These are phyloP conservation scores for Termitomyces sp. DNA, from an alignment of 768 basidiomycete genomes.

Conservation along the genomic window DNA sequence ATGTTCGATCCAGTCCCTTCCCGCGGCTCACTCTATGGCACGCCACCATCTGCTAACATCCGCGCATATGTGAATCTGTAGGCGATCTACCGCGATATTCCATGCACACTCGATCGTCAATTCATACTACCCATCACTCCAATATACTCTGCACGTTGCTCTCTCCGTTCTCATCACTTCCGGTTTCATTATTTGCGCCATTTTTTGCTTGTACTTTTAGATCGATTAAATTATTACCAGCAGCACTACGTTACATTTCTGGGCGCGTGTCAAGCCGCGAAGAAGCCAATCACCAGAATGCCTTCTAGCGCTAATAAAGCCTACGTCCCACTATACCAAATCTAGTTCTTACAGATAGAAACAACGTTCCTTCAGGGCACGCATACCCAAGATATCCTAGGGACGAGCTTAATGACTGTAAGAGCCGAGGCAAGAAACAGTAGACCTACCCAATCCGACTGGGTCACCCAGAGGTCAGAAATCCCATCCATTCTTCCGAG, in stretches of 20 bases:
- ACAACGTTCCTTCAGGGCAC: slow-evolving; percentile 77
- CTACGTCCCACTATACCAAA: background rate
- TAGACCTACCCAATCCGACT: slow-evolving; percentile 76
- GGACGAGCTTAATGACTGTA: slow-evolving; percentile 3
- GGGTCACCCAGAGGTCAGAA: slow-evolving; percentile 84
- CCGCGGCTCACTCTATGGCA: slow-evolving; percentile 13
- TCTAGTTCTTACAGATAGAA: slow-evolving; percentile 53
- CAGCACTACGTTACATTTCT: slow-evolving; percentile 4
- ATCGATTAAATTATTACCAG: slow-evolving; percentile 4
- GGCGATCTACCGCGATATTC: slow-evolving; percentile 1
- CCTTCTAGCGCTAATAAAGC: slow-evolving; percentile 10
- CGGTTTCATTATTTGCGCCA: background rate
- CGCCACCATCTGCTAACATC: slow-evolving; percentile 12
- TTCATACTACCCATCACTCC: slow-evolving; percentile 3
- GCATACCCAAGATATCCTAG: slow-evolving; percentile 75
- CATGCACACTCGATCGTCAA: slow-evolving; percentile 8
- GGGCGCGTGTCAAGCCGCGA: slow-evolving; percentile 1
- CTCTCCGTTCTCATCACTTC: background rate
- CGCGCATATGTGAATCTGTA: slow-evolving; percentile 11
- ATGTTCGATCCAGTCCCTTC: slow-evolving; percentile 12
- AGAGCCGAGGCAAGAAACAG: slow-evolving; percentile 2
- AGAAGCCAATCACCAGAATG: slow-evolving; percentile 3
- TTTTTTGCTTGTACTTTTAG: slow-evolving; percentile 7
- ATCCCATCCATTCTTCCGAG: slow-evolving; percentile 90
- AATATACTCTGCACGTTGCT: background rate